Evolutionary conservation across 805 yeast species (phyloP).

Genomic region (Ogataea degrootiae): DNA sequence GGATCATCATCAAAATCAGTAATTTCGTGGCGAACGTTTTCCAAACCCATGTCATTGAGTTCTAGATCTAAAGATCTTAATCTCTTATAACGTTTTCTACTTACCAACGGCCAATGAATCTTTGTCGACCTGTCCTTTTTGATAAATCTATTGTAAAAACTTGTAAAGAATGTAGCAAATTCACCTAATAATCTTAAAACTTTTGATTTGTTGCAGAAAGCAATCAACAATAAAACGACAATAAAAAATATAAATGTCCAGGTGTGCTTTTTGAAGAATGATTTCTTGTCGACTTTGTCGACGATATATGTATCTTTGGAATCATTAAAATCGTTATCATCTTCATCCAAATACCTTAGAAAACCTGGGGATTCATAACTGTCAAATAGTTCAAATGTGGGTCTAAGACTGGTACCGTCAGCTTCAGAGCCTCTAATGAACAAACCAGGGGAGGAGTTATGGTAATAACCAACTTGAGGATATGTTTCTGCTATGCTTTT

Average conservation of each 20-base stretch:
- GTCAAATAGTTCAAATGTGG: conserved; percentile 30
- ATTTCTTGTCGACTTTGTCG: conserved; percentile 37
- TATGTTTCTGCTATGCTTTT: conserved; percentile 3
- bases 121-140: conserved; percentile 2
- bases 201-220: conserved; percentile 17
- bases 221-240: conserved; percentile 1
- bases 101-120: conserved; percentile 22
- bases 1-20: not conserved
- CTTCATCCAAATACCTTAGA: conserved; percentile 21
- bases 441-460: conserved; percentile 42
- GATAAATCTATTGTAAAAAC: conserved; percentile 5
- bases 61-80: conserved; percentile 22
- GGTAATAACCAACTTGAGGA: conserved; percentile 40
- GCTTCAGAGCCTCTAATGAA: conserved; percentile 53
- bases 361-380: conserved; percentile 20
- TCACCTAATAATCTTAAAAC: conserved; percentile 17
- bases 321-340: conserved; percentile 27
- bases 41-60: conserved; percentile 7
- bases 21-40: not conserved
- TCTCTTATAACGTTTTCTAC: conserved; percentile 20
- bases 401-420: conserved; percentile 37
- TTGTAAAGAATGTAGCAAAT: conserved; percentile 9
- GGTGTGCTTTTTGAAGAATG: conserved; percentile 14
- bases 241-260: conserved; percentile 5
- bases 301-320: conserved; percentile 37